These are phyloP conservation scores for Panaeolus cyanescens DNA, from an alignment of 768 basidiomycete species.

Conservation along the genomic window DNA sequence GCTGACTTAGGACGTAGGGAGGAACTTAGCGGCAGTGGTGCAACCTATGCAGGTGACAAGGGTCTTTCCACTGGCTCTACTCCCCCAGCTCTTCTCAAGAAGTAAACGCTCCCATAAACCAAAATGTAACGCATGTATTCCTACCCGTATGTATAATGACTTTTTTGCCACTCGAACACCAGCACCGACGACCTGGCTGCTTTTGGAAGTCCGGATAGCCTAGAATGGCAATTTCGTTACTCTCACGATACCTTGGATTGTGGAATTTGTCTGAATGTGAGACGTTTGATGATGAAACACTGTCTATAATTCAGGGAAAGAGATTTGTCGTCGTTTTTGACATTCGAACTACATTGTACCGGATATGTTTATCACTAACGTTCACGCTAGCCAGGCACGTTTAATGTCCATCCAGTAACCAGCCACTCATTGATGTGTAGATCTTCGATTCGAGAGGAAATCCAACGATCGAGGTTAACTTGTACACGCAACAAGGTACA, in stretches of 20 bases:
- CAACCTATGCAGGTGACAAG: constrained; percentile 73
- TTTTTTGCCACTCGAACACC: background rate
- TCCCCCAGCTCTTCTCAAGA: constrained; percentile 73
- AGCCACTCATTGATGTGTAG: constrained; percentile 40
- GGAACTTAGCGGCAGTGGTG: constrained; percentile 66
- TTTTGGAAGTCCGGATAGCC: background rate
- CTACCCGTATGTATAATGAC: background rate
- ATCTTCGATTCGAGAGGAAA: constrained; percentile 99
- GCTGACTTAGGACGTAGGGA: constrained; percentile 50
- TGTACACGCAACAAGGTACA: constrained; percentile 83
- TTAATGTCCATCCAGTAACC: constrained; percentile 1
- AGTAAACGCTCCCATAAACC: constrained; percentile 36
- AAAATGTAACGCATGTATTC: constrained; percentile 3
- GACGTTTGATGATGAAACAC: background rate
- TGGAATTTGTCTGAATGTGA: background rate
- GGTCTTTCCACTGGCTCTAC: constrained; percentile 78
- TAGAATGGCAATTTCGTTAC: background rate
- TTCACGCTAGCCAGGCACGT: constrained; percentile 87
- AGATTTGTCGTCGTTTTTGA: background rate
- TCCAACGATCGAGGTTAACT: constrained; percentile 94
- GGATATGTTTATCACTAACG: constrained; percentile 87
- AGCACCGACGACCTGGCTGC: background rate
- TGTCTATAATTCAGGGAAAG: background rate
- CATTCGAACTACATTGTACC: constrained; percentile 14
- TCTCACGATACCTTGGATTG: background rate